Percentiles rank a stretch among this genome's conserved stretches.
Conservation (phyloP, 2,329 filamentous ascomycete genomes). For the Paecilomyces fulvus region DNA sequence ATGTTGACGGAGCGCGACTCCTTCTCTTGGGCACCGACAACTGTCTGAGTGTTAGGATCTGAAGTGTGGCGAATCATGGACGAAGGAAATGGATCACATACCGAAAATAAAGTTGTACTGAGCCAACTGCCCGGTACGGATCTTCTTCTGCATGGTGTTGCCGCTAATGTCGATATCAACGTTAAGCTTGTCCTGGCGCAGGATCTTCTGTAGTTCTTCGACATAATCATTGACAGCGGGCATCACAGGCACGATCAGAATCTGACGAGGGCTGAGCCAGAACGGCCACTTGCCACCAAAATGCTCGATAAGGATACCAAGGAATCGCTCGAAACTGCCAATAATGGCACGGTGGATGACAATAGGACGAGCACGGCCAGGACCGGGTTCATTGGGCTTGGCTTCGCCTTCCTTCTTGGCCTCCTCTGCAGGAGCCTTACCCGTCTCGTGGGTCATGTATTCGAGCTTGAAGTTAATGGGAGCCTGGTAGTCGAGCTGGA, state of each 20-base stretch:
- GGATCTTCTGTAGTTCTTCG: constrained; percentile 37
- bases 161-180: constrained; percentile 42
- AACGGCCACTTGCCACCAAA: constrained; percentile 47
- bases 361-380: constrained; percentile 41
- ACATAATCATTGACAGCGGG: constrained; percentile 42
- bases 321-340: constrained; percentile 44
- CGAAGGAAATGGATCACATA: constrained; percentile 16
- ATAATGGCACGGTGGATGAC: constrained; percentile 46
- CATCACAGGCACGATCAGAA: constrained; percentile 44
- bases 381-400: constrained; percentile 26
- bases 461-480: constrained; percentile 80
- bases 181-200: constrained; percentile 38
- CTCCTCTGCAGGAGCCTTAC: constrained; percentile 16
- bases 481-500: constrained; percentile 86
- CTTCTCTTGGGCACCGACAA: constrained; percentile 56
- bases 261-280: constrained; percentile 44
- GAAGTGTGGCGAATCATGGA: background rate
- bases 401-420: constrained; percentile 33
- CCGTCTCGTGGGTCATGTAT: constrained; percentile 65
- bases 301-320: constrained; percentile 43
- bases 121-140: constrained; percentile 39
- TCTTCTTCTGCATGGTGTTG: constrained; percentile 46
- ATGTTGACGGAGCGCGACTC: constrained; percentile 54
- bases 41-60: constrained; percentile 24
- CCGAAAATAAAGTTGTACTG: constrained; percentile 47